phyloP scores from a whole-genome alignment of 192 early-diverging fungal genomes.

The Geranomyces variabilis region DNA sequence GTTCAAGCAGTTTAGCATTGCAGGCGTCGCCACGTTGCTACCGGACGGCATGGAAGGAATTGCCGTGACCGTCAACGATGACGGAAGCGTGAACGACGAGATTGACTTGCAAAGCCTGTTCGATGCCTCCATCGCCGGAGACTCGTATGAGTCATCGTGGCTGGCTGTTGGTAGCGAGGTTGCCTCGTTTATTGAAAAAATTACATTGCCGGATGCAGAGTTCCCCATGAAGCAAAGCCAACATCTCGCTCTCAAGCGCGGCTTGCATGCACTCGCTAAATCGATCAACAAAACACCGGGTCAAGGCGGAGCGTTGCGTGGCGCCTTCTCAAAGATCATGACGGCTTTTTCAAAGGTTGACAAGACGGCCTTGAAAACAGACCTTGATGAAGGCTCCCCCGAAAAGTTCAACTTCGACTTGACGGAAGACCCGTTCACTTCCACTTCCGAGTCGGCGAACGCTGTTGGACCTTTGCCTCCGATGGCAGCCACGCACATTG shows the following conservation, averaged over 20 bases:
- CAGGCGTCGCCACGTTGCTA: neutral
- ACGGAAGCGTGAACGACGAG: neutral
- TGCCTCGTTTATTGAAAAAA: neutral
- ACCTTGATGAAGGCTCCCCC: neutral
- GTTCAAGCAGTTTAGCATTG: slow-evolving; percentile 17
- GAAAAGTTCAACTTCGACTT: neutral
- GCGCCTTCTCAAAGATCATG: too few species aligned
- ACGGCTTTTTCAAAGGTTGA: too few species aligned
- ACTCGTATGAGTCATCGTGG: slow-evolving; percentile 7
- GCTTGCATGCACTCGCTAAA: too few species aligned
- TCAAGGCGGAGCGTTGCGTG: too few species aligned
- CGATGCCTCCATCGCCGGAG: neutral
- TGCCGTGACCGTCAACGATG: neutral
- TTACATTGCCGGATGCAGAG: neutral
- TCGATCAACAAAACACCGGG: too few species aligned
- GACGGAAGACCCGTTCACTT: neutral
- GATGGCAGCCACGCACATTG: neutral
- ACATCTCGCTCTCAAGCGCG: too few species aligned
- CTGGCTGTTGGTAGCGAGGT: neutral
- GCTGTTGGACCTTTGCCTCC: neutral
- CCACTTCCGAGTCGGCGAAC: neutral
- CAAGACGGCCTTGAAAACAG: neutral
- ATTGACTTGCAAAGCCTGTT: slow-evolving; percentile 4
- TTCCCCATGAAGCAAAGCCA: slow-evolving; percentile 11
- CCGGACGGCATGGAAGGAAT: slow-evolving; percentile 7